Percentiles rank a stretch among this genome's conserved stretches.
Conservation (phyloP, 257 asterid species). For the Nicotiana sylvestris region DNA sequence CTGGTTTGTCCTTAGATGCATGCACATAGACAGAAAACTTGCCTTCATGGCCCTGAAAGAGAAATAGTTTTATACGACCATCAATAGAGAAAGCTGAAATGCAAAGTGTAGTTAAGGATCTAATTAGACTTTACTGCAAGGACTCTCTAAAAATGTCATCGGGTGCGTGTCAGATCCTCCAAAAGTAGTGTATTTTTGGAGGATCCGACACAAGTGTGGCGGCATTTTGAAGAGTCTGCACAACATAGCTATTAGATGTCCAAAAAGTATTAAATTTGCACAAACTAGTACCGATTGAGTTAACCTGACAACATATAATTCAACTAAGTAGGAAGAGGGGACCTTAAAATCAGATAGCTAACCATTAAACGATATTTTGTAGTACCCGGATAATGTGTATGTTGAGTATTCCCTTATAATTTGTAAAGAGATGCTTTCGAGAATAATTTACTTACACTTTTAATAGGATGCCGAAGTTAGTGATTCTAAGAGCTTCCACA, state of each 20-base stretch:
- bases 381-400: neutral
- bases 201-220: too few species aligned
- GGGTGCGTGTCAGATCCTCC: too few species aligned
- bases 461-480: neutral
- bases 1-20: slow-evolving; percentile 86
- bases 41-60: slow-evolving; percentile 89
- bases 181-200: too few species aligned
- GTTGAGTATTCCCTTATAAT: neutral
- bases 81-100: neutral
- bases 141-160: too few species aligned
- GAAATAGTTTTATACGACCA: neutral
- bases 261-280: neutral
- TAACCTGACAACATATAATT: neutral
- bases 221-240: too few species aligned
- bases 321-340: neutral
- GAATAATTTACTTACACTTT: neutral
- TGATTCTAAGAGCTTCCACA: neutral
- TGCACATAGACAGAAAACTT: slow-evolving; percentile 95
- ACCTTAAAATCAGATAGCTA: neutral
- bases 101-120: neutral
- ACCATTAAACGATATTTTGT: neutral
- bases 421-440: neutral
- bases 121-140: too few species aligned
- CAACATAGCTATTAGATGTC: neutral
- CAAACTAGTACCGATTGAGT: neutral